Conservation (phyloP, 176 grass and related monocot species). For the Hsuehochloa calcarea region DNA sequence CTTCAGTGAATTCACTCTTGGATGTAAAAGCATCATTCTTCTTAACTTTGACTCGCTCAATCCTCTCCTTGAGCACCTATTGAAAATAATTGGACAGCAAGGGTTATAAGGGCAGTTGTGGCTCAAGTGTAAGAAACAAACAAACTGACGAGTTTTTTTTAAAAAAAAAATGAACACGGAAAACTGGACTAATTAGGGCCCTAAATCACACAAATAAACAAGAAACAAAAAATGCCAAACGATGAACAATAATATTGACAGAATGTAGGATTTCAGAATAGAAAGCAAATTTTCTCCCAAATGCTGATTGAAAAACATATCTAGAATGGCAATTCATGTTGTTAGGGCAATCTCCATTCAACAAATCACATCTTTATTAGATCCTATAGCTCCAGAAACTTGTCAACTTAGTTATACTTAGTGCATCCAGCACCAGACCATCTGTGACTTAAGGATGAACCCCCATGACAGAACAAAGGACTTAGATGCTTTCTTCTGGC, state of each 20-base stretch:
- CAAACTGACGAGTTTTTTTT: conserved; percentile 4
- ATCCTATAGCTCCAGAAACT: neutral
- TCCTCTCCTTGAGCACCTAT: conserved; percentile 90
- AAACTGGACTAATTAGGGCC: neutral
- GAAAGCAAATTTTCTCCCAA: neutral
- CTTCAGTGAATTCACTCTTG: conserved; percentile 70
- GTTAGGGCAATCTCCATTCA: neutral
- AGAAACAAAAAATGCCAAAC: neutral
- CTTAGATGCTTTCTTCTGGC: neutral
- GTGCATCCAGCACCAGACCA: neutral
- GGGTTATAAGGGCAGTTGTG: neutral
- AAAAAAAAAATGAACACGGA: neutral
- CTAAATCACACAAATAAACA: neutral
- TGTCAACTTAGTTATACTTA: neutral
- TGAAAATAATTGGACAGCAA: neutral
- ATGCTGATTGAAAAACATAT: neutral
- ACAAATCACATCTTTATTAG: neutral
- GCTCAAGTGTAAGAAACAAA: neutral
- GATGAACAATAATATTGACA: neutral
- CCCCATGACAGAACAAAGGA: conserved; percentile 1
- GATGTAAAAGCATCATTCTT: conserved; percentile 62
- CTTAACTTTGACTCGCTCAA: conserved; percentile 69
- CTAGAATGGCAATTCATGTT: neutral
- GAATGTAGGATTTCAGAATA: neutral
- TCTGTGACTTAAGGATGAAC: neutral